Conservation (phyloP, 495 filamentous ascomycete genomes). For the Thozetella sp. region DNA sequence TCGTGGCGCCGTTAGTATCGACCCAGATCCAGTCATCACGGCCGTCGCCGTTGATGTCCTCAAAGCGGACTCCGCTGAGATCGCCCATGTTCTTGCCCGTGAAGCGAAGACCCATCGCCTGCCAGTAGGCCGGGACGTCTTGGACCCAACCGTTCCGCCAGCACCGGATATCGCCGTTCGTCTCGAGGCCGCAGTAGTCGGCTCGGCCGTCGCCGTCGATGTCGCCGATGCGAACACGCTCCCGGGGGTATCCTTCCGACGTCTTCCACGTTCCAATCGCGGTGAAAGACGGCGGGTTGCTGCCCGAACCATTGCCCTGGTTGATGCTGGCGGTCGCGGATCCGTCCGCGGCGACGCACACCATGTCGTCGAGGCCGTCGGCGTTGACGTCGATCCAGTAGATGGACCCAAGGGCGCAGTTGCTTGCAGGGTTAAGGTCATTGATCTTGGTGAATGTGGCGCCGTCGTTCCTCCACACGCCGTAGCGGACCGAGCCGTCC, state of each 20-base stretch:
- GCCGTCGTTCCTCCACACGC: slow-evolving; percentile 10
- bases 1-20: slow-evolving; percentile 15
- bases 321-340: slow-evolving; percentile 19
- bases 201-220: slow-evolving; percentile 29
- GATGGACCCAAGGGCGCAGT: slow-evolving; percentile 7
- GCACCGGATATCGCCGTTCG: slow-evolving; percentile 18
- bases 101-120: slow-evolving; percentile 16
- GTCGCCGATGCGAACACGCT: slow-evolving; percentile 16
- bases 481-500: background rate
- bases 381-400: slow-evolving; percentile 14
- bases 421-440: slow-evolving; percentile 3
- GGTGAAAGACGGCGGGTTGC: background rate
- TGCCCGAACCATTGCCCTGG: slow-evolving; percentile 5
- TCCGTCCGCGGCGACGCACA: slow-evolving; percentile 24
- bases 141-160: slow-evolving; percentile 27
- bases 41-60: slow-evolving; percentile 34
- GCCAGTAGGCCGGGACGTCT: slow-evolving; percentile 22
- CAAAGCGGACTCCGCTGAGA: slow-evolving; percentile 16
- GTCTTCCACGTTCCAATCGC: background rate
- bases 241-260: slow-evolving; percentile 9
- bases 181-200: slow-evolving; percentile 20
- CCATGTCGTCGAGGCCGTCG: slow-evolving; percentile 40
- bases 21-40: slow-evolving; percentile 32
- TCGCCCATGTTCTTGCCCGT: slow-evolving; percentile 14
- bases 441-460: slow-evolving; percentile 15